Evolutionary conservation across 2,329 filamentous ascomycete species (phyloP).

Genomic region (Cercospora beticola): DNA sequence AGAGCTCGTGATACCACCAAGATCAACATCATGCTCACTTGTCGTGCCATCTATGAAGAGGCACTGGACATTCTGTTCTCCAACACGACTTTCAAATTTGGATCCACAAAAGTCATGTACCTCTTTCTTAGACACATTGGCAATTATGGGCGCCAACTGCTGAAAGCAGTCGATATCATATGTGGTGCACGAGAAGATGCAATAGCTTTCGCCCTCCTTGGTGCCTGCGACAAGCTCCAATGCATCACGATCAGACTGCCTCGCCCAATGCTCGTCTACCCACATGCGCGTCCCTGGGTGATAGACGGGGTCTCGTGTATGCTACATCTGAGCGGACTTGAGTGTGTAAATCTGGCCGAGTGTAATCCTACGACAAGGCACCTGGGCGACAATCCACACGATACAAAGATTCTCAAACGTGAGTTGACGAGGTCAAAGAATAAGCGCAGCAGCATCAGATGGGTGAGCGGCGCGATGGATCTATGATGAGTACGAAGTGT

Average conservation of each 20-base stretch:
- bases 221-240: constrained; percentile 29
- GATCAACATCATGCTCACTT: constrained; percentile 45
- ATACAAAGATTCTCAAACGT: constrained; percentile 27
- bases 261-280: constrained; percentile 25
- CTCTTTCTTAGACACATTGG: constrained; percentile 41
- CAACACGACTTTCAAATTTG: constrained; percentile 48
- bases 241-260: constrained; percentile 28
- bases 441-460: constrained; percentile 25
- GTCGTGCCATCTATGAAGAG: constrained; percentile 45
- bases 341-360: constrained; percentile 27
- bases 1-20: constrained; percentile 42
- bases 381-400: constrained; percentile 26
- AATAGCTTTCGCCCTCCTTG: constrained; percentile 34
- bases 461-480: constrained; percentile 29
- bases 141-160: constrained; percentile 26
- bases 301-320: constrained; percentile 32
- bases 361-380: constrained; percentile 14
- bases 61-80: constrained; percentile 49
- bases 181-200: constrained; percentile 35
- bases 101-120: constrained; percentile 48
- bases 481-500: constrained; percentile 11
- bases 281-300: constrained; percentile 29
- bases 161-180: constrained; percentile 30
- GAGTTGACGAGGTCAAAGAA: constrained; percentile 30
- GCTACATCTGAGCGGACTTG: constrained; percentile 31